Conservation (phyloP, 768 basidiomycete genomes). For the Leccinum uliginosum region DNA sequence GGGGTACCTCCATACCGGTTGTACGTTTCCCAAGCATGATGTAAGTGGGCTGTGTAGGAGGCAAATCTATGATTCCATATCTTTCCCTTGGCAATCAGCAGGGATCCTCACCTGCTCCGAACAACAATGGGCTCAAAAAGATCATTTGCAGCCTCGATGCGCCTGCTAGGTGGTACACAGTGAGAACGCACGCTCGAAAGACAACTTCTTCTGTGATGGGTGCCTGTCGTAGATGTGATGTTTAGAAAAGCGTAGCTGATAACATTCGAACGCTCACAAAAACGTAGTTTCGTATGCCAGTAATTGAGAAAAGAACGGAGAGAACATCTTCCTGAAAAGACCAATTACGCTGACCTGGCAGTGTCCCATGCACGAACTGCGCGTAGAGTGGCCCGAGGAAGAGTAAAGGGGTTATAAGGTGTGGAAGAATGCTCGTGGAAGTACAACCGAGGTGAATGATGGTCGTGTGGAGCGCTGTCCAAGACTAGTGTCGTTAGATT, state of each 20-base stretch:
- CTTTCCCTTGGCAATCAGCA: neutral
- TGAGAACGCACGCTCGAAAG: slow-evolving; percentile 81
- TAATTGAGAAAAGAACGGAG: slow-evolving; percentile 43
- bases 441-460: slow-evolving; percentile 40
- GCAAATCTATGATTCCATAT: slow-evolving; percentile 5
- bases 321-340: slow-evolving; percentile 37
- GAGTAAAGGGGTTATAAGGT: slow-evolving; percentile 66
- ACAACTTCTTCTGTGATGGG: slow-evolving; percentile 92
- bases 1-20: slow-evolving; percentile 65
- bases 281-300: slow-evolving; percentile 69
- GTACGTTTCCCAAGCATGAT: slow-evolving; percentile 89
- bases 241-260: slow-evolving; percentile 1
- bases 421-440: slow-evolving; percentile 36
- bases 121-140: slow-evolving; percentile 78
- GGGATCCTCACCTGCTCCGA: slow-evolving; percentile 70
- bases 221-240: slow-evolving; percentile 43
- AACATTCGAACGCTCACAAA: slow-evolving; percentile 31
- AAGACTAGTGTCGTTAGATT: slow-evolving; percentile 13
- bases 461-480: slow-evolving; percentile 28
- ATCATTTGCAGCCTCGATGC: slow-evolving; percentile 57
- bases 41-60: slow-evolving; percentile 67
- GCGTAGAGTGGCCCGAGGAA: slow-evolving; percentile 77
- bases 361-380: slow-evolving; percentile 35
- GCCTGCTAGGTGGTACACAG: slow-evolving; percentile 66
- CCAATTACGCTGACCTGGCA: slow-evolving; percentile 58